phyloP scores from a whole-genome alignment of 768 basidiomycete species.

The Thelephora ganbajun region DNA sequence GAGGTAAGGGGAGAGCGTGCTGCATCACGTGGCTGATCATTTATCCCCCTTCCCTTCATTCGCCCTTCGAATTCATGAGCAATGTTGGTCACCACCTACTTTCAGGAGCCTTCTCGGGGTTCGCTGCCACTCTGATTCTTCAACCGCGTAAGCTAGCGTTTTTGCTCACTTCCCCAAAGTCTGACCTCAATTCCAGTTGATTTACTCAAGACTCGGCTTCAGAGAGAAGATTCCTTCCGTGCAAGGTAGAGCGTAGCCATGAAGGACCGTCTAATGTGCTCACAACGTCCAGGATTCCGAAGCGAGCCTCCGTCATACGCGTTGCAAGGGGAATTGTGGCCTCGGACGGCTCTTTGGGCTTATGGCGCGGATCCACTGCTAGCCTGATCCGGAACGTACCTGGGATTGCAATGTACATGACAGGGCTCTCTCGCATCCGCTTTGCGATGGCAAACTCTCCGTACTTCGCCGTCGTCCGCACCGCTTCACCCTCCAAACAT shows the following conservation, averaged over 20 bases:
- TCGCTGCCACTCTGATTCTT: slow-evolving; percentile 58
- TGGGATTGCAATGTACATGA: slow-evolving; percentile 88
- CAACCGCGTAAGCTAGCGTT: slow-evolving; percentile 49
- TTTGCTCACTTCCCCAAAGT: neutral
- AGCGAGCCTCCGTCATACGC: slow-evolving; percentile 12
- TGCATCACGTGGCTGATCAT: neutral
- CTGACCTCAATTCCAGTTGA: slow-evolving; percentile 39
- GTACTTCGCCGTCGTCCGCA: slow-evolving; percentile 36
- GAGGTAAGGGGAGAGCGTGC: neutral
- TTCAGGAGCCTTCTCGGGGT: slow-evolving; percentile 73
- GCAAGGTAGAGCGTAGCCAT: slow-evolving; percentile 21
- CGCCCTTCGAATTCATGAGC: slow-evolving; percentile 29
- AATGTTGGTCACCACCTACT: slow-evolving; percentile 55
- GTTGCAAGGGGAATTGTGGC: slow-evolving; percentile 45
- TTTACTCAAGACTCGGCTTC: slow-evolving; percentile 82
- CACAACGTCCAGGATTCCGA: slow-evolving; percentile 1
- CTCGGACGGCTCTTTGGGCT: slow-evolving; percentile 49
- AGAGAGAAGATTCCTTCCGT: slow-evolving; percentile 40
- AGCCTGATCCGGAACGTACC: slow-evolving; percentile 81
- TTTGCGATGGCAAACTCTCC: slow-evolving; percentile 57
- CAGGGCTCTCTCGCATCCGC: slow-evolving; percentile 73
- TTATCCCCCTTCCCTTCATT: neutral
- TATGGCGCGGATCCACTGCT: slow-evolving; percentile 84
- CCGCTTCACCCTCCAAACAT: slow-evolving; percentile 7
- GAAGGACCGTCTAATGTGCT: neutral